Evolutionary conservation across 2,329 filamentous ascomycete species (phyloP).

Genomic region (Aureobasidium leucospermi): DNA sequence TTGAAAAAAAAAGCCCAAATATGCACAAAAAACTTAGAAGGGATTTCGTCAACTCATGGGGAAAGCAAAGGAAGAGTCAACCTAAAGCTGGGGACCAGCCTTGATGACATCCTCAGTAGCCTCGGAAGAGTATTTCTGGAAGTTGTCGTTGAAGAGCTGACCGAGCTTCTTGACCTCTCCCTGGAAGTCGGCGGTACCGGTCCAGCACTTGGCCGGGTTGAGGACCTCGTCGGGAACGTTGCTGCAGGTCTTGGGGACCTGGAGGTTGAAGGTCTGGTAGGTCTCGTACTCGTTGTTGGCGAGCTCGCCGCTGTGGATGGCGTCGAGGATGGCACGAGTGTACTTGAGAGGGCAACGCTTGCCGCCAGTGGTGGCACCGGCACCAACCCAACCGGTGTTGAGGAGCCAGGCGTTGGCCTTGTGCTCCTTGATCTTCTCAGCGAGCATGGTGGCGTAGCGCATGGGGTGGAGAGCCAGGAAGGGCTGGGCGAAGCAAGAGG

Average conservation of each 20-base stretch:
- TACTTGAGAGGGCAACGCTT: conserved; percentile 97
- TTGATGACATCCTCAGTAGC: conserved; percentile 47
- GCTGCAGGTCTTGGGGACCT: conserved; percentile 86
- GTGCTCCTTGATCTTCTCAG: conserved; percentile 94
- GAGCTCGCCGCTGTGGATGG: conserved; percentile 95
- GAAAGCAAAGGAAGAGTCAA: neutral
- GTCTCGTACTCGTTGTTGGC: conserved; percentile 88
- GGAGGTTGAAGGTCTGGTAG: conserved; percentile 94
- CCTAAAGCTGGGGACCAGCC: conserved; percentile 31
- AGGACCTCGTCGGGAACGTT: conserved; percentile 85
- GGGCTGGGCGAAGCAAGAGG: conserved; percentile 96
- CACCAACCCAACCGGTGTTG: conserved; percentile 96
- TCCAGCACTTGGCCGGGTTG: conserved; percentile 93
- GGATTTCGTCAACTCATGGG: conserved; percentile 5
- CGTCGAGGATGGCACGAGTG: conserved; percentile 94
- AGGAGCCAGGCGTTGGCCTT: conserved; percentile 96
- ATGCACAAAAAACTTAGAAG: neutral
- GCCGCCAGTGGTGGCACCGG: conserved; percentile 80
- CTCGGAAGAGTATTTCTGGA: conserved; percentile 84
- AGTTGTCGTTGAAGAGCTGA: conserved; percentile 89
- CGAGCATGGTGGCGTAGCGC: conserved; percentile 97
- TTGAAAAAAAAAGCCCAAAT: neutral
- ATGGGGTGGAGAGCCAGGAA: conserved; percentile 99
- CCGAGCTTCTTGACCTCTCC: conserved; percentile 86
- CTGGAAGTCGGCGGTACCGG: conserved; percentile 72